A percentile compares a stretch with the other conserved stretches of the same genome.
These are phyloP conservation scores for Smittium culicis DNA, from an alignment of 371 early-diverging fungal species.

Conservation along the genomic window DNA sequence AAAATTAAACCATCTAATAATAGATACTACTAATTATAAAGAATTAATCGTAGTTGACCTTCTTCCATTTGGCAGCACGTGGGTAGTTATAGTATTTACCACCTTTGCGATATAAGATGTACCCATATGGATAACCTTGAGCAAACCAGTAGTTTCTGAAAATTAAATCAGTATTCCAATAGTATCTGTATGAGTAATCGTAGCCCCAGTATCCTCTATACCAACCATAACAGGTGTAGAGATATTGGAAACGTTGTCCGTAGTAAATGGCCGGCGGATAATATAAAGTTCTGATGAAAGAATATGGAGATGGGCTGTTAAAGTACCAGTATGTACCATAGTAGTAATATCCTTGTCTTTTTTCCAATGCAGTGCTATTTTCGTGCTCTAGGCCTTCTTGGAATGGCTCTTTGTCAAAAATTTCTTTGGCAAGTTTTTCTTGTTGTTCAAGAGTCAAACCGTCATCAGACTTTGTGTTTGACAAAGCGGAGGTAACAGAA, in stretches of 20 bases:
- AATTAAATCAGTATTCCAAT: neutral
- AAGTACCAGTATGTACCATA: constrained; percentile 2
- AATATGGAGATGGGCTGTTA: neutral
- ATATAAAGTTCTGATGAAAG: constrained; percentile 2
- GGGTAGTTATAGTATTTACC: neutral
- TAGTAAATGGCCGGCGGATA: constrained; percentile 1
- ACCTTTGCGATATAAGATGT: neutral
- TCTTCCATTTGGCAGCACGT: too few relatives aligned
- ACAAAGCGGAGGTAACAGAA: too few relatives aligned
- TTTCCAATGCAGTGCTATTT: too few relatives aligned
- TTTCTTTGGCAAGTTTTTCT: too few relatives aligned
- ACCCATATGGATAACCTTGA: neutral
- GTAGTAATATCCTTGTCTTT: neutral
- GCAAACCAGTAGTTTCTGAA: constrained; percentile 8
- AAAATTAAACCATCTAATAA: too few relatives aligned
- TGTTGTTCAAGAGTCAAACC: too few relatives aligned
- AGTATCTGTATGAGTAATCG: neutral
- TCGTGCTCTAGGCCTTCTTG: too few relatives aligned
- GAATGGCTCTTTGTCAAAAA: too few relatives aligned
- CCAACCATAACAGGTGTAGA: neutral
- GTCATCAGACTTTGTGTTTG: too few relatives aligned
- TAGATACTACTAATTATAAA: too few relatives aligned
- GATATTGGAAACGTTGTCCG: constrained; percentile 9
- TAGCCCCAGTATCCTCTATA: constrained; percentile 1
- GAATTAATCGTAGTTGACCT: too few relatives aligned